Conservation (phyloP, 306 rosid genomes). For the Rosa persica region DNA sequence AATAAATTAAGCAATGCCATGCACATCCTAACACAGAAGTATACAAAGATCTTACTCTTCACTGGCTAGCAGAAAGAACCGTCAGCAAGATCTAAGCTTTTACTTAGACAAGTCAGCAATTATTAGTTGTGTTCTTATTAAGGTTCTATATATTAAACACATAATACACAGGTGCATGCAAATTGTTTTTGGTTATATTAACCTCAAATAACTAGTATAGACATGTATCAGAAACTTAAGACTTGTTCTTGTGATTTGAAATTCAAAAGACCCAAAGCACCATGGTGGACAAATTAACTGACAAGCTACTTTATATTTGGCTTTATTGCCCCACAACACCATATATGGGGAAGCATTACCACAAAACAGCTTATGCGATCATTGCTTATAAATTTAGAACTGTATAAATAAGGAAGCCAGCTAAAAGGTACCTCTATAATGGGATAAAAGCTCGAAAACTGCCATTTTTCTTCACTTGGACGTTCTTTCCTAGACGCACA, state of each 20-base stretch:
- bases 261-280: too few species aligned
- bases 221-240: too few species aligned
- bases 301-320: too few species aligned
- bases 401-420: background rate
- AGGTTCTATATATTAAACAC: background rate
- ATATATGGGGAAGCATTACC: background rate
- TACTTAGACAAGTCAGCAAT: too few species aligned
- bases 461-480: constrained; percentile 72
- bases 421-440: constrained; percentile 58
- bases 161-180: background rate
- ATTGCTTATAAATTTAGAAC: background rate
- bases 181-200: background rate
- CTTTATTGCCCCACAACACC: background rate
- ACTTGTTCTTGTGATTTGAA: too few species aligned
- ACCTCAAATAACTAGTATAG: background rate
- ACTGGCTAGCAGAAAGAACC: background rate
- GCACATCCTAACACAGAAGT: background rate
- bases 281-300: too few species aligned
- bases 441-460: constrained; percentile 85
- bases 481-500: constrained; percentile 79
- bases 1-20: background rate
- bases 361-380: background rate
- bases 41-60: background rate
- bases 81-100: background rate
- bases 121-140: background rate